Conservation (phyloP, 140 eudicot genomes). For the Cichorium intybus region DNA sequence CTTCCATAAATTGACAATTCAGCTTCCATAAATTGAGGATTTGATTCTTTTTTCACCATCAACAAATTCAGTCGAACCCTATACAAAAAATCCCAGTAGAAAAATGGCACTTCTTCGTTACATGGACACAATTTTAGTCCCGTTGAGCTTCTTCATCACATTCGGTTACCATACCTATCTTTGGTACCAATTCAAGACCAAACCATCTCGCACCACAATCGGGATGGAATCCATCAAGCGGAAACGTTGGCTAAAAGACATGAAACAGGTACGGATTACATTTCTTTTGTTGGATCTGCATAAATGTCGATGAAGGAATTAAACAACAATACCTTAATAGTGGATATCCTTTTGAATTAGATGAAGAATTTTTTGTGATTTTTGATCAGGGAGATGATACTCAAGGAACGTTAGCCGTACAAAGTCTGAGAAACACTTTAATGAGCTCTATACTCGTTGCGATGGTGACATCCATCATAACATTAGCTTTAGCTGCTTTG, state of each 20-base stretch:
- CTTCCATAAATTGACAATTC: conserved; percentile 34
- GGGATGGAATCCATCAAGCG: conserved; percentile 65
- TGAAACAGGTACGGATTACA: conserved; percentile 46
- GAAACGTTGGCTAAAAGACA: conserved; percentile 52
- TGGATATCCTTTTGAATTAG: no score
- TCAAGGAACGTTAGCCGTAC: conserved; percentile 70
- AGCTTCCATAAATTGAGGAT: conserved; percentile 29
- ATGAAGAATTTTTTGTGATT: background rate
- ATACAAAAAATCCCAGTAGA: background rate
- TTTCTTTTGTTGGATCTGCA: background rate
- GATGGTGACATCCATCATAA: conserved; percentile 48
- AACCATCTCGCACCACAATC: conserved; percentile 58
- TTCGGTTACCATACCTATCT: conserved; percentile 88
- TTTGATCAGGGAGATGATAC: conserved; percentile 67
- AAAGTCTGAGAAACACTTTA: conserved; percentile 75
- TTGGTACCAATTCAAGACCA: conserved; percentile 62
- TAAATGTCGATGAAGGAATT: background rate
- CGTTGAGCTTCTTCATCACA: conserved; percentile 66
- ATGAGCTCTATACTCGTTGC: conserved; percentile 84
- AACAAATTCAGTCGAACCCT: conserved; percentile 16
- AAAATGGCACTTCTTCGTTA: conserved; percentile 40
- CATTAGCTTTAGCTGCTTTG: conserved; percentile 56
- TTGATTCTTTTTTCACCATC: conserved; percentile 12
- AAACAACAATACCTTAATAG: no score
- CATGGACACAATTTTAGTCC: conserved; percentile 70